Percentiles rank a stretch among this genome's conserved stretches.
Conservation (phyloP, 257 asterid species). For the Mitragyna speciosa region DNA sequence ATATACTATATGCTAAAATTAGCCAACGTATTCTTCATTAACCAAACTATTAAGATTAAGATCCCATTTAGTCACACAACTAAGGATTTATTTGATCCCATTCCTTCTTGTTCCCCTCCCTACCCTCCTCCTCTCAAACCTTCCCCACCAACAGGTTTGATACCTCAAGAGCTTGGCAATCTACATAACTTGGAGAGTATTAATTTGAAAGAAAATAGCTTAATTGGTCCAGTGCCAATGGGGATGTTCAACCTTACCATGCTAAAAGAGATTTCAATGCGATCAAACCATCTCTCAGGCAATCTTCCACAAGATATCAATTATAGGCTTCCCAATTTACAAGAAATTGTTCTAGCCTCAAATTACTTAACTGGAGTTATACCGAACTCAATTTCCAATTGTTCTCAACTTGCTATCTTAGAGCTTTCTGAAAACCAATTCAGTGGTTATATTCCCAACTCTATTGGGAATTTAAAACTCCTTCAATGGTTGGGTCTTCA, state of each 20-base stretch:
- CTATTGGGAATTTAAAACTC: not conserved
- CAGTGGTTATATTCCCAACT: constrained; percentile 30
- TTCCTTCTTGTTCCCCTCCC: not conserved
- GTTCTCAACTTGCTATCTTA: constrained; percentile 15
- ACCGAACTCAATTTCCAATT: constrained; percentile 34
- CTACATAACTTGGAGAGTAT: constrained; percentile 14
- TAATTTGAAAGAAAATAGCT: not conserved
- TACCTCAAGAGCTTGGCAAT: constrained; percentile 30
- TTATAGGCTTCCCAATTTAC: no score
- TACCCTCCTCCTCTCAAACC: no score
- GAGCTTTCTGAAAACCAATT: constrained; percentile 21
- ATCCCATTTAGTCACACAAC: no score
- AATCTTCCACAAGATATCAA: not conserved
- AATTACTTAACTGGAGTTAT: constrained; percentile 20
- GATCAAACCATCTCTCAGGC: not conserved
- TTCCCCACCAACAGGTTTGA: no score
- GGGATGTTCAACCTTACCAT: constrained; percentile 24
- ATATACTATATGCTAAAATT: no score
- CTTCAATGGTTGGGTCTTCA: constrained; percentile 19
- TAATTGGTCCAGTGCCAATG: constrained; percentile 28
- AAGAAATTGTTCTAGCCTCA: no score
- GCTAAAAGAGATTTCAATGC: not conserved
- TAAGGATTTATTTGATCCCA: no score
- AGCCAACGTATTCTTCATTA: no score
- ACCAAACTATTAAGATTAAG: no score